phyloP scores from a whole-genome alignment of 805 yeast species.

The Cyberlindnera subsufficiens region DNA sequence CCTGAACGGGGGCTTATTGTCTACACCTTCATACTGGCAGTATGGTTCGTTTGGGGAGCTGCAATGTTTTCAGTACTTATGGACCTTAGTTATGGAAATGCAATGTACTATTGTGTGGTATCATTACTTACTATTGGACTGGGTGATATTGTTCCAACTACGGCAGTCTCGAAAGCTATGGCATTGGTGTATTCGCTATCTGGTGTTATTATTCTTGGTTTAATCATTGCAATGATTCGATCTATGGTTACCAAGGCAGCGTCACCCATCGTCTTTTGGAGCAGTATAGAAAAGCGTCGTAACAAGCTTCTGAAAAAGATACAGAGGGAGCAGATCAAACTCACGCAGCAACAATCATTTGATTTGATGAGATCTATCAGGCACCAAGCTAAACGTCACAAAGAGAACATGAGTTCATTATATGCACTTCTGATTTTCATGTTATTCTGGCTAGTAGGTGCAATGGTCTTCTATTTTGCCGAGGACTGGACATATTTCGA shows the following conservation, averaged over 20 bases:
- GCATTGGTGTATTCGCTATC: conserved; percentile 57
- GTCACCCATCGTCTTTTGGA: conserved; percentile 61
- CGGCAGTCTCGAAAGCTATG: conserved; percentile 50
- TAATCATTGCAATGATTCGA: conserved; percentile 65
- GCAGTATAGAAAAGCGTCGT: conserved; percentile 51
- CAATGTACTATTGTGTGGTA: conserved; percentile 66
- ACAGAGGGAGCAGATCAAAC: conserved; percentile 7
- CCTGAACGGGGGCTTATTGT: conserved; percentile 71
- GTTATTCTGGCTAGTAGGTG: conserved; percentile 70
- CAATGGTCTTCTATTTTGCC: conserved; percentile 48
- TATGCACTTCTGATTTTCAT: conserved; percentile 40
- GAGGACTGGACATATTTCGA: conserved; percentile 73
- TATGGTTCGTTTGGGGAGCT: conserved; percentile 73
- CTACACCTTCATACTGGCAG: conserved; percentile 56
- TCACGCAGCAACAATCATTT: conserved; percentile 46
- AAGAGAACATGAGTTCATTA: conserved; percentile 29
- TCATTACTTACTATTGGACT: conserved; percentile 75
- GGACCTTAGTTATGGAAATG: conserved; percentile 50
- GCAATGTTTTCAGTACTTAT: conserved; percentile 45
- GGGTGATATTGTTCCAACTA: conserved; percentile 62
- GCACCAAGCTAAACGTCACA: conserved; percentile 31
- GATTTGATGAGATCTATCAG: conserved; percentile 49
- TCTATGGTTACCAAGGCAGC: conserved; percentile 56
- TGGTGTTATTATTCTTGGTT: conserved; percentile 71
- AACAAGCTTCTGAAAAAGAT: conserved; percentile 23